Conservation (phyloP, 2,329 filamentous ascomycete species). For the Verticillium dahliae region DNA sequence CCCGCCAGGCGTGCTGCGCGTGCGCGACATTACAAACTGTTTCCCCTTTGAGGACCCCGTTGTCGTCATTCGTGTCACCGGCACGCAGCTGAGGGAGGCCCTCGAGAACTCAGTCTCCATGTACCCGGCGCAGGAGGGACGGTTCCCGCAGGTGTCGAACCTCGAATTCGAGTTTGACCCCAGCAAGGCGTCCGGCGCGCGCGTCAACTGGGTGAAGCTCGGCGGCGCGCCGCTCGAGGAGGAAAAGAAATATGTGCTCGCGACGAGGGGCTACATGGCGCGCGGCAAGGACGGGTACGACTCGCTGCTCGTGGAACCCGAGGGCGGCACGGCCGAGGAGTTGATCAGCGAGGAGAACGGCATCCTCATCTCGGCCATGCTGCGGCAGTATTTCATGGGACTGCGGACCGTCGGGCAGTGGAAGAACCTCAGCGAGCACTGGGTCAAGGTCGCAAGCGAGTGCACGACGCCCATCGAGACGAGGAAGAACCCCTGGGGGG, state of each 20-base stretch:
- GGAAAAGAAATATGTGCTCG: constrained; percentile 61
- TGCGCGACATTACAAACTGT: constrained; percentile 81
- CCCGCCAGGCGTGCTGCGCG: constrained; percentile 66
- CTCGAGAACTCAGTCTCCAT: constrained; percentile 77
- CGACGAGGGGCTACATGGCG: constrained; percentile 83
- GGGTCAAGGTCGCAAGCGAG: constrained; percentile 56
- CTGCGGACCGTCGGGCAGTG: constrained; percentile 75
- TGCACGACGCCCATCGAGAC: constrained; percentile 41
- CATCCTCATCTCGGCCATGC: constrained; percentile 75
- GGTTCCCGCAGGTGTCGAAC: constrained; percentile 83
- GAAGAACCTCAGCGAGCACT: constrained; percentile 67
- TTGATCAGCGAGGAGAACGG: constrained; percentile 82
- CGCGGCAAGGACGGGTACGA: constrained; percentile 81
- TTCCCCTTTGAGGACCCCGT: constrained; percentile 92
- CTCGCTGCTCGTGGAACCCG: constrained; percentile 65
- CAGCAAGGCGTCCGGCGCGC: constrained; percentile 47
- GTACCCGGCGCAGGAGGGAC: constrained; percentile 75
- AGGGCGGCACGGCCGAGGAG: constrained; percentile 71
- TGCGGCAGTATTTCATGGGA: constrained; percentile 87
- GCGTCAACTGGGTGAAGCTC: constrained; percentile 58
- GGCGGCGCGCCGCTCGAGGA: constrained; percentile 55
- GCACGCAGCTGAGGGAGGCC: constrained; percentile 68
- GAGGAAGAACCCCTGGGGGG: constrained; percentile 6
- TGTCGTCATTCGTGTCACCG: constrained; percentile 66
- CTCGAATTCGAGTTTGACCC: constrained; percentile 72